Conservation (phyloP, 352 stramenopile species). For the Phytopythium kandeliae region DNA sequence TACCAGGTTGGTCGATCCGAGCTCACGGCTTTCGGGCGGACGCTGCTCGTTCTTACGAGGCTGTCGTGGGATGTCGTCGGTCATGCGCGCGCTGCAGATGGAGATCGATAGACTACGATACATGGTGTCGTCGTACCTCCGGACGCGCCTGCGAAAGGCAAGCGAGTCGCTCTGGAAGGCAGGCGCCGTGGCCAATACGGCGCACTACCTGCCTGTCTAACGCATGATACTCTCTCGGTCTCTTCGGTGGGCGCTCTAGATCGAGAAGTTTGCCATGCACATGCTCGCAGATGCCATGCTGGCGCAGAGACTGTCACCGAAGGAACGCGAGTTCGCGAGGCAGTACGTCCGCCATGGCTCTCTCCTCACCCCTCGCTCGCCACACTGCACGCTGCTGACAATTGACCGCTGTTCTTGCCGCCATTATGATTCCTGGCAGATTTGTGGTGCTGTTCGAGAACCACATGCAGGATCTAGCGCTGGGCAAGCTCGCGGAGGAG, state of each 20-base stretch:
- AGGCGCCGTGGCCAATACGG: too few relatives aligned
- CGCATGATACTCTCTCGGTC: too few relatives aligned
- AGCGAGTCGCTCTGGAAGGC: background rate
- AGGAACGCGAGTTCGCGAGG: constrained; percentile 69
- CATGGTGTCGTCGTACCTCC: constrained; percentile 80
- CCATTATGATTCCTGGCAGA: constrained; percentile 9
- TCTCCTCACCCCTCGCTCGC: too few relatives aligned
- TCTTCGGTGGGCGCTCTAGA: too few relatives aligned
- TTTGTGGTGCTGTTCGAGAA: constrained; percentile 60
- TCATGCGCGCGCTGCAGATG: constrained; percentile 33
- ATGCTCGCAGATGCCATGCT: constrained; percentile 41
- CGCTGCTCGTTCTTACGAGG: background rate
- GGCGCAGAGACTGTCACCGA: constrained; percentile 55
- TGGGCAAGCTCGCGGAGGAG: constrained; percentile 62
- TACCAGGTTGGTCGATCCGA: constrained; percentile 37
- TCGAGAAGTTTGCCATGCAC: constrained; percentile 69
- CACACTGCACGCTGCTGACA: background rate
- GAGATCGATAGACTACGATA: constrained; percentile 84
- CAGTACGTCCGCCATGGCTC: constrained; percentile 31
- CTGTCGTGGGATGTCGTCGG: background rate
- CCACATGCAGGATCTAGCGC: constrained; percentile 61
- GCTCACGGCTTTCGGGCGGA: background rate
- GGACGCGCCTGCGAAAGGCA: constrained; percentile 70
- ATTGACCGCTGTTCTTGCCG: background rate
- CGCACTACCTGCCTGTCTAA: too few relatives aligned